Evolutionary conservation across 139 green algal genomes (phyloP).

Genomic region (Volvox africanus): DNA sequence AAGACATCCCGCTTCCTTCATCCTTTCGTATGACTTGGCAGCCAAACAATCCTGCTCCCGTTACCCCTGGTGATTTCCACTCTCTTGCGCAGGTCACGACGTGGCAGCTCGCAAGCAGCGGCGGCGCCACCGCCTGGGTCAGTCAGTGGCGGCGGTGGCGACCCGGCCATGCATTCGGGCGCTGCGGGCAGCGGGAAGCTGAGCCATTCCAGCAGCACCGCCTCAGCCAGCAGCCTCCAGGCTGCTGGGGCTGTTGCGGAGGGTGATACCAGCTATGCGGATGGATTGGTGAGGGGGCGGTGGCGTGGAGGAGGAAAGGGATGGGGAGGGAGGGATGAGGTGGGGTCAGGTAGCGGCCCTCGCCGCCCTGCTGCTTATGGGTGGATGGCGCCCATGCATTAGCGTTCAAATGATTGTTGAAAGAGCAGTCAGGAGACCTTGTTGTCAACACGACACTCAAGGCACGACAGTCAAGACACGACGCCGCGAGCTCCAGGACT

Average conservation of each 20-base stretch:
- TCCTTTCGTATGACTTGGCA: too few species aligned
- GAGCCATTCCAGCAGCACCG: not conserved
- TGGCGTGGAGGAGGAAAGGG: too few species aligned
- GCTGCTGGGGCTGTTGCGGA: slow-evolving; percentile 17
- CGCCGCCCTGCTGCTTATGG: too few species aligned
- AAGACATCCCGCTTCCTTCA: not conserved
- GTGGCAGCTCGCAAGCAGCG: not conserved
- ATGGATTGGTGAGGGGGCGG: not conserved
- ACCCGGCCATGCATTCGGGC: not conserved
- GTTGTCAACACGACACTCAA: too few species aligned
- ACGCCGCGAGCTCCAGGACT: too few species aligned
- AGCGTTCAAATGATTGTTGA: too few species aligned
- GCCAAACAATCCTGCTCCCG: too few species aligned
- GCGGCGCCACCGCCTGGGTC: not conserved
- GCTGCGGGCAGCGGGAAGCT: not conserved
- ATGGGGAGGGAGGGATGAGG: not conserved
- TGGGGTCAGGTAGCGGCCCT: too few species aligned
- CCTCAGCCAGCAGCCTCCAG: not conserved
- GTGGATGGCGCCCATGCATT: too few species aligned
- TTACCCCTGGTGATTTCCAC: not conserved
- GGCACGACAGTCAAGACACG: too few species aligned
- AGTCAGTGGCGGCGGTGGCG: not conserved
- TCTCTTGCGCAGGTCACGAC: not conserved
- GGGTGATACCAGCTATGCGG: not conserved
- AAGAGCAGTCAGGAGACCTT: too few species aligned